phyloP scores from a whole-genome alignment of 2,329 filamentous ascomycete species.

The Fusarium foetens region DNA sequence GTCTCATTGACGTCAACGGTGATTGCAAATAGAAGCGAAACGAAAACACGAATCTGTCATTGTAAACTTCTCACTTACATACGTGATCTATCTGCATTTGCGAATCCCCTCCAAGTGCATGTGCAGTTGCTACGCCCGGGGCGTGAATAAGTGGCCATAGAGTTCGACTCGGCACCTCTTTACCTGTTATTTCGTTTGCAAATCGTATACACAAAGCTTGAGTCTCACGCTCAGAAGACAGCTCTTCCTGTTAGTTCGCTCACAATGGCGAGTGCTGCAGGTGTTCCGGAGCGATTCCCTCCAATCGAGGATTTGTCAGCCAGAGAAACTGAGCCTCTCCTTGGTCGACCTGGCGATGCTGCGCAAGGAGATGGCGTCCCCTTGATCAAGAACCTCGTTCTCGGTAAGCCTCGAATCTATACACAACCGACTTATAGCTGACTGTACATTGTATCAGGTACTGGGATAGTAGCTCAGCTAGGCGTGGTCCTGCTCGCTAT shows the following conservation, averaged over 20 bases:
- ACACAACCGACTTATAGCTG: not conserved
- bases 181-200: not conserved
- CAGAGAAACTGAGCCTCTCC: conserved; percentile 56
- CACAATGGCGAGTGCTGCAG: conserved; percentile 75
- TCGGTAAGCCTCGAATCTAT: conserved; percentile 64
- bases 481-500: conserved; percentile 79
- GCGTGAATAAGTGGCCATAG: not conserved
- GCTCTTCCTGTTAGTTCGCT: not conserved
- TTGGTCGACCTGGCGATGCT: conserved; percentile 73
- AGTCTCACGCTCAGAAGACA: not conserved
- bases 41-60: conserved; percentile 12
- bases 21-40: conserved; percentile 8
- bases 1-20: conserved; percentile 40
- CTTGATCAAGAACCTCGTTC: conserved; percentile 76
- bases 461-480: conserved; percentile 81
- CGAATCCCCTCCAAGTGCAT: not conserved
- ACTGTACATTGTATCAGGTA: conserved; percentile 65
- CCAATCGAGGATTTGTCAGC: conserved; percentile 42
- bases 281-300: conserved; percentile 65
- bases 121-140: not conserved
- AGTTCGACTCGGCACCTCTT: not conserved
- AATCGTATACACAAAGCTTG: not conserved
- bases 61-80: conserved; percentile 2
- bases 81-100: not conserved
- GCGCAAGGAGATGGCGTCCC: conserved; percentile 72